Percentiles rank a stretch among this genome's conserved stretches.
Evolutionary conservation across 2,329 filamentous ascomycete species (phyloP).

Genomic region (Cercospora sp.): DNA sequence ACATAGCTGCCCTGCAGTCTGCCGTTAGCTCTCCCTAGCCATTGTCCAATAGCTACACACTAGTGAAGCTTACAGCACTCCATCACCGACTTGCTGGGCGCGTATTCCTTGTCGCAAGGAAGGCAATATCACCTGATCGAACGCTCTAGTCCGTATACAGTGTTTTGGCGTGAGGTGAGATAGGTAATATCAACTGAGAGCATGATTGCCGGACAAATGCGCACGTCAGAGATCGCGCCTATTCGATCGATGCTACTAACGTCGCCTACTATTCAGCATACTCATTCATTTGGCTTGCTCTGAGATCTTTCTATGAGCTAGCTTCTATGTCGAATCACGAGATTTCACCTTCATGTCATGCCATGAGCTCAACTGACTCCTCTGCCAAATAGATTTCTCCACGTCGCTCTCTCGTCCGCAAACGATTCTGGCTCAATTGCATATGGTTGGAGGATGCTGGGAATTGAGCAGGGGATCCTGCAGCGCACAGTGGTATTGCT

Average conservation of each 20-base stretch:
- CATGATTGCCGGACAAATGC: background rate
- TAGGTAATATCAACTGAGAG: background rate
- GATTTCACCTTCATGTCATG: background rate
- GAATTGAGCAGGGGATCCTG: background rate
- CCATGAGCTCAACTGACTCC: background rate
- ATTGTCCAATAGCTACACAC: slow-evolving; percentile 3
- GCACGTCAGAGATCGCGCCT: background rate
- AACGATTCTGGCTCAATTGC: background rate
- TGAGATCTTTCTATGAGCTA: background rate
- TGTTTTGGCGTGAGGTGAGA: background rate
- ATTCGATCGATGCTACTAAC: background rate
- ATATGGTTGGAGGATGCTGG: background rate
- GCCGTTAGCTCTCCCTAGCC: background rate
- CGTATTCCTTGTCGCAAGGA: background rate
- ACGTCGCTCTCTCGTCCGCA: background rate
- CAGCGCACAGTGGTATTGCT: background rate
- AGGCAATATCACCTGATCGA: background rate
- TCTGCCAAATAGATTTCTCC: background rate
- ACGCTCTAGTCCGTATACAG: background rate
- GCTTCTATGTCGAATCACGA: background rate
- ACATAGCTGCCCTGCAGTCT: slow-evolving; percentile 15
- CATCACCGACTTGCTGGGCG: background rate
- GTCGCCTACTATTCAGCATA: background rate
- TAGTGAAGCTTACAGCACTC: slow-evolving; percentile 7
- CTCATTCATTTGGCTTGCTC: background rate